Conservation (phyloP, 2,329 filamentous ascomycete genomes). For the Penicillium sp. region DNA sequence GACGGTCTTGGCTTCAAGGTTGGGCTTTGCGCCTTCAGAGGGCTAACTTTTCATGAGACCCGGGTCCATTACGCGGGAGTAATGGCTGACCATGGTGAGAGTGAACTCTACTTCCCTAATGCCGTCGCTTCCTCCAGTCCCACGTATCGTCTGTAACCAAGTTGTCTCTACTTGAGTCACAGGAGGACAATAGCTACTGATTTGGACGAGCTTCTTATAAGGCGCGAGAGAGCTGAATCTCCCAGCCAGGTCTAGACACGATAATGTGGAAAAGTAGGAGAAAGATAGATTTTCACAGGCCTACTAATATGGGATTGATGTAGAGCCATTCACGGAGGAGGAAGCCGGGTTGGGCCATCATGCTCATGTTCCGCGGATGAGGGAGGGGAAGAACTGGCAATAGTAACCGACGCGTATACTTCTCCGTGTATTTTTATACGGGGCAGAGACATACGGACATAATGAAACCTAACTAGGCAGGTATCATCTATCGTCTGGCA, state of each 20-base stretch:
- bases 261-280: neutral
- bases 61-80: neutral
- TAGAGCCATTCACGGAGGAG: slow-evolving; percentile 24
- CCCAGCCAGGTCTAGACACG: neutral
- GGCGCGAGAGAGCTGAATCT: neutral
- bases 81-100: neutral
- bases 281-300: slow-evolving; percentile 14
- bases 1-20: neutral
- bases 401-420: neutral
- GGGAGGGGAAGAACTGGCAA: neutral
- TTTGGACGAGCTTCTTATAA: neutral
- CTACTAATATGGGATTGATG: slow-evolving; percentile 22
- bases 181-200: neutral
- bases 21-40: neutral
- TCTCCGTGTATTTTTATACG: neutral
- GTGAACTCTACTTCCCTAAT: slow-evolving; percentile 6
- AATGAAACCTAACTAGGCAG: too few species aligned
- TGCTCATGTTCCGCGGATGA: neutral
- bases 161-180: slow-evolving; percentile 10
- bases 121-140: slow-evolving; percentile 10
- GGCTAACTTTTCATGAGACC: neutral
- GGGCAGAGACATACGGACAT: too few species aligned
- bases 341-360: neutral
- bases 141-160: neutral
- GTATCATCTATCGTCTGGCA: too few species aligned